phyloP scores from a whole-genome alignment of 768 basidiomycete species.

The Panaeolus papilionaceus region DNA sequence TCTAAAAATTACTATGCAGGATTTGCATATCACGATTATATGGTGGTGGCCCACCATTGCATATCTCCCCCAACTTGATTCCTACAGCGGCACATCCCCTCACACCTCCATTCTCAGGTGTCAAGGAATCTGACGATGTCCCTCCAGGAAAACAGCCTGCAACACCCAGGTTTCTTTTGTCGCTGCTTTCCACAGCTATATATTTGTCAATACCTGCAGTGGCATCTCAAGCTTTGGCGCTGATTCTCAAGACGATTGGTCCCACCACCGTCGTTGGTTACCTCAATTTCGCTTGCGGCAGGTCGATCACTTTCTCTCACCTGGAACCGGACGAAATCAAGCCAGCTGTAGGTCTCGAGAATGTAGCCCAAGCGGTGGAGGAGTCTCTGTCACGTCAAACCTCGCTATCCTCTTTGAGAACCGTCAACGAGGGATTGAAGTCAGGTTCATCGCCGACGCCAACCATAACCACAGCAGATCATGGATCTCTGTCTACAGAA shows the following conservation, averaged over 20 bases:
- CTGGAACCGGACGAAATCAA: constrained; percentile 48
- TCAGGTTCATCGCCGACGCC: constrained; percentile 18
- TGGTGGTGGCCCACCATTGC: constrained; percentile 80
- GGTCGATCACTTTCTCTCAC: constrained; percentile 54
- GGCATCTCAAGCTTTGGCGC: constrained; percentile 74
- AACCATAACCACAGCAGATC: constrained; percentile 13
- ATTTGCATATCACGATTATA: constrained; percentile 88
- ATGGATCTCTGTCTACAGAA: constrained; percentile 6
- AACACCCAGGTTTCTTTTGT: constrained; percentile 81
- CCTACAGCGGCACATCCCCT: constrained; percentile 75
- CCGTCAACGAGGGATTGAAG: constrained; percentile 24
- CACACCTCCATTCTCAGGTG: constrained; percentile 64
- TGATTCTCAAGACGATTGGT: constrained; percentile 76
- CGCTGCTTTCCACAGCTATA: constrained; percentile 84
- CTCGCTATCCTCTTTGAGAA: constrained; percentile 17
- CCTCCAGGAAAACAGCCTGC: constrained; percentile 73
- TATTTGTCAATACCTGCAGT: constrained; percentile 85
- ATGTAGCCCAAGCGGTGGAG: constrained; percentile 58
- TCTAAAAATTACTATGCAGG: constrained; percentile 43
- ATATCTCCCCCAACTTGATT: constrained; percentile 67
- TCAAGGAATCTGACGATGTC: constrained; percentile 31
- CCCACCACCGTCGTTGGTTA: constrained; percentile 81
- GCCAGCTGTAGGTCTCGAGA: constrained; percentile 75
- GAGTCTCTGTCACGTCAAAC: constrained; percentile 27
- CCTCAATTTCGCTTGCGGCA: constrained; percentile 83